Base-by-base conservation (phyloP, 495 filamentous ascomycete species). In the Xylaria sp. region DNA sequence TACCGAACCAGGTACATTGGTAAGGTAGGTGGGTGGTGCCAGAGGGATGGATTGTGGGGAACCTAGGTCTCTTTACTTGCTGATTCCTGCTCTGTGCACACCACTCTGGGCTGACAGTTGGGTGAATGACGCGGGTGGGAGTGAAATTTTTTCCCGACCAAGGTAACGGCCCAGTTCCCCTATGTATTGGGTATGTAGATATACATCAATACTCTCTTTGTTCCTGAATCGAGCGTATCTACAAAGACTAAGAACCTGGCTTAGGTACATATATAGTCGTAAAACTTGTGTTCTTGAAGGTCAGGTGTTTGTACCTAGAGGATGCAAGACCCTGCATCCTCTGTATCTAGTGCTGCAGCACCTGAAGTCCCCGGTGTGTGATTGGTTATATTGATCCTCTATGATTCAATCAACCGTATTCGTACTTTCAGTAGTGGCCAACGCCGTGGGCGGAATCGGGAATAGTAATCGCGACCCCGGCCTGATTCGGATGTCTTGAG, bases 41-140 rank as follows among this genome's bases (percentile, higher is more conserved):
- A 37, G 33, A 21, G 57, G 57, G 17, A 59, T 59, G 57, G 57
- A 37, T 35, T 37, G 57, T 35, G 57, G 29, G 57, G 33, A 21
- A n/a, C 17, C 7, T 9, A 37, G 57, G 57, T 37, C 53, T 33
- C 53, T 58, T 58, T 26, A 58, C 26, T 58, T 29, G 53, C 35
- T 15, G 19, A 58, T 58, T 58, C 26, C 31, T 58, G 57, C 57
- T 17, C 57, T 12, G 26, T 17, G 26, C 62, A 50, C 44, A 37
- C 62, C 37, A 65, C 52, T n/a, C 62, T 55, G 48, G 64, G 64
- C 64, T 43, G 64, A 66, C 62, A 24, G 9, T 52, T 24, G 44
- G 44, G 46, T 37, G 62, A 43, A 52, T 55, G 62, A 52, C 31
- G n/a, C n/a, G 19, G 43, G 43, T 33, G 8, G 33, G 17, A 35